phyloP scores from a whole-genome alignment of 2,329 filamentous ascomycete species.

The Hymenoscyphus infarciens region DNA sequence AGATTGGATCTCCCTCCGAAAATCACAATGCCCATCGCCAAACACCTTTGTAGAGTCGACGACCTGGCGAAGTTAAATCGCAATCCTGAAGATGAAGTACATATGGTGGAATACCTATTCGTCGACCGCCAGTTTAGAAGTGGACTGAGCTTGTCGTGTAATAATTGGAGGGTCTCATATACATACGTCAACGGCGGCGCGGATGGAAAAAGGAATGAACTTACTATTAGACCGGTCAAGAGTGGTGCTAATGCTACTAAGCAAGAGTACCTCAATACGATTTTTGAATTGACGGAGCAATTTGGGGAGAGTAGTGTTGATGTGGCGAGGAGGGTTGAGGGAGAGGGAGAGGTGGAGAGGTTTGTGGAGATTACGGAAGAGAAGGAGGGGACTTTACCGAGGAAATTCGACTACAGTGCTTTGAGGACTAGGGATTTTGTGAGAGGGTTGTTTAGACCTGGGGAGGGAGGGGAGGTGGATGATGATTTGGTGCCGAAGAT shows the following conservation, averaged over 20 bases:
- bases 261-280: conserved; percentile 21
- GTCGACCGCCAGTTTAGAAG: conserved; percentile 30
- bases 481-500: too few relatives aligned
- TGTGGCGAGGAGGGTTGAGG: neutral
- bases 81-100: conserved; percentile 3
- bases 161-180: conserved; percentile 28
- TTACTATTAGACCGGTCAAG: conserved; percentile 23
- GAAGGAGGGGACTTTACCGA: neutral
- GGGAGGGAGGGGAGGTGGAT: too few relatives aligned
- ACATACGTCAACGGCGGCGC: conserved; percentile 33
- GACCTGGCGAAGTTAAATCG: conserved; percentile 16
- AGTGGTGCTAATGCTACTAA: conserved; percentile 10
- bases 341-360: neutral
- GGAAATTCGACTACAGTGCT: neutral
- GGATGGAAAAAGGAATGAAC: conserved; percentile 30
- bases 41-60: conserved; percentile 22
- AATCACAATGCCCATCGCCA: conserved; percentile 29
- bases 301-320: neutral
- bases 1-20: conserved; percentile 28
- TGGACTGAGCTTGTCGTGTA: conserved; percentile 24
- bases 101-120: conserved; percentile 35
- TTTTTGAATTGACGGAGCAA: conserved; percentile 15
- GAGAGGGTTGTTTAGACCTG: neutral
- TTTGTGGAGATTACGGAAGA: neutral
- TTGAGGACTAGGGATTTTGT: neutral